These are phyloP conservation scores for Rhizoclosmatium globosum DNA, from an alignment of 192 early-diverging fungal species.

Conservation along the genomic window DNA sequence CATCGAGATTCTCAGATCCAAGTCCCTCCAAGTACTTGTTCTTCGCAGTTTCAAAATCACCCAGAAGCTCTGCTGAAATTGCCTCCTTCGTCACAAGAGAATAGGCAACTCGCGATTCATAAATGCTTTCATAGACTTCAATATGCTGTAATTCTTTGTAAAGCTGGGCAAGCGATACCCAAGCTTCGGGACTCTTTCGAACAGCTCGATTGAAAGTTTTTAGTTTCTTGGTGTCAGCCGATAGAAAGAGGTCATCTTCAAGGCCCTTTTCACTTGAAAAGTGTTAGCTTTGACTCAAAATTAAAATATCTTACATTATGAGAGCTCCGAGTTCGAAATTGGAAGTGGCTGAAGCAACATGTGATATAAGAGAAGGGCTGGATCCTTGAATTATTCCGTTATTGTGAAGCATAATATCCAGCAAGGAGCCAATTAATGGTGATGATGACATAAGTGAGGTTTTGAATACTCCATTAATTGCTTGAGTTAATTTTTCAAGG, in stretches of 20 bases:
- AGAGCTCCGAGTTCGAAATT: constrained; percentile 50
- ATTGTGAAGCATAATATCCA: constrained; percentile 39
- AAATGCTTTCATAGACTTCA: constrained; percentile 71
- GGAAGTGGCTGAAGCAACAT: constrained; percentile 45
- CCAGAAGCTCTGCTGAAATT: constrained; percentile 66
- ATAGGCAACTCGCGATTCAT: constrained; percentile 64
- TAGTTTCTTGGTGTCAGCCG: constrained; percentile 28
- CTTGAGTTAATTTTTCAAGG: neutral
- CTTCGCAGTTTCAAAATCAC: constrained; percentile 63
- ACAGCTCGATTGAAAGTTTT: neutral
- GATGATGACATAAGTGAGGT: constrained; percentile 26
- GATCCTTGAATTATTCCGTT: neutral
- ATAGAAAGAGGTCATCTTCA: constrained; percentile 19
- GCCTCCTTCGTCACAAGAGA: constrained; percentile 61
- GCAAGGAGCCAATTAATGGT: constrained; percentile 39
- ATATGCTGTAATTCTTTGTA: constrained; percentile 70
- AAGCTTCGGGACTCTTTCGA: constrained; percentile 40
- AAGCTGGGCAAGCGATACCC: constrained; percentile 68
- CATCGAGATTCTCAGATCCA: neutral
- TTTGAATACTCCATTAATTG: constrained; percentile 27
- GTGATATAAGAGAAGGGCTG: constrained; percentile 8
- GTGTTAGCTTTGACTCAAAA: neutral
- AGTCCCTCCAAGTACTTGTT: constrained; percentile 36
- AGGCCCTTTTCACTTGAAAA: constrained; percentile 37
- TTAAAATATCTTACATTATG: constrained; percentile 33